These are phyloP conservation scores for Aspergillus neotritici DNA, from an alignment of 2,329 filamentous ascomycete genomes.

Conservation along the genomic window DNA sequence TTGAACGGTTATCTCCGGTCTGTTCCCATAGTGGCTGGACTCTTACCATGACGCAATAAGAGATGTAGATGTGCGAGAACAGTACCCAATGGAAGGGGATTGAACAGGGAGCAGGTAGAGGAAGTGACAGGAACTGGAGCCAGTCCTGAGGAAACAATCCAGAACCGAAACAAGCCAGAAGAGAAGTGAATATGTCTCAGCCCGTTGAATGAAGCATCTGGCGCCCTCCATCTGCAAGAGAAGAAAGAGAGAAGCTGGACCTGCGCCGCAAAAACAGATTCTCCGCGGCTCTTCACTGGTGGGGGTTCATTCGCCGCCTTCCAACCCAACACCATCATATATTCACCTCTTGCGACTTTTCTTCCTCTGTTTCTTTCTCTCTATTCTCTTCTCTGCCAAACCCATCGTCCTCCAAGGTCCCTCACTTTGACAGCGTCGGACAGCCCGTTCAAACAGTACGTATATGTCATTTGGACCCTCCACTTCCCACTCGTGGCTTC, in stretches of 20 bases:
- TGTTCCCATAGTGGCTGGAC: conserved; percentile 1
- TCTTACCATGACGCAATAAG: conserved; percentile 27
- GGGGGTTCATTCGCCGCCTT: conserved; percentile 23
- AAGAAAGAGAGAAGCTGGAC: conserved; percentile 4
- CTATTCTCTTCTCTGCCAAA: not conserved
- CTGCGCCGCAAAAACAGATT: conserved; percentile 35
- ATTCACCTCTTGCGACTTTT: conserved; percentile 11
- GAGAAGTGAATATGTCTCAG: not conserved
- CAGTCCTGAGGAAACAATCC: not conserved
- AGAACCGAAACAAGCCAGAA: not conserved
- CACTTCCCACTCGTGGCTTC: not conserved
- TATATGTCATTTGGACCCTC: not conserved
- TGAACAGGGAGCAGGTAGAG: not conserved
- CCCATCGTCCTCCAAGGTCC: too few species aligned
- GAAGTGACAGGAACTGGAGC: not conserved
- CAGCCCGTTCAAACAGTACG: not conserved
- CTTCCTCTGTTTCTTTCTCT: not conserved
- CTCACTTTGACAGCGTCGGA: too few species aligned
- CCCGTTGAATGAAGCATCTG: conserved; percentile 2
- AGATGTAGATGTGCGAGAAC: not conserved
- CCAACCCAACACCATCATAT: conserved; percentile 9
- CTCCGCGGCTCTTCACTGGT: conserved; percentile 29
- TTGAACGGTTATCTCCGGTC: conserved; percentile 6
- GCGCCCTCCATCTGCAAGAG: conserved; percentile 1
- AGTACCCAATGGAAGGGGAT: not conserved